A percentile compares a stretch with the other conserved stretches of the same genome.
These are phyloP conservation scores for Dactylonectria macrodidyma DNA, from an alignment of 2,329 filamentous ascomycete genomes.

Conservation along the genomic window DNA sequence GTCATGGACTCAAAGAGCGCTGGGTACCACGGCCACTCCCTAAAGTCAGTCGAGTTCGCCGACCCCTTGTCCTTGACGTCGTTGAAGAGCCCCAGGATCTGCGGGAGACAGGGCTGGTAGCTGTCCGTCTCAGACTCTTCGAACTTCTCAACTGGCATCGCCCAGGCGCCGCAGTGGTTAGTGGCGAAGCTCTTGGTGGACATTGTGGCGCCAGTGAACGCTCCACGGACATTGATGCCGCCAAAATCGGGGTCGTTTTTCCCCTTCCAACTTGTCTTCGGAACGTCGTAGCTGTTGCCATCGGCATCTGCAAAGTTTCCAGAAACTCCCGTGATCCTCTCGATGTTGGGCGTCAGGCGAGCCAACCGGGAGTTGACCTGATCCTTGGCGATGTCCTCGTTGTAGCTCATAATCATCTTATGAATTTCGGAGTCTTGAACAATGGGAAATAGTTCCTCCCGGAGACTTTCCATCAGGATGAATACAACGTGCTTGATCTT, in stretches of 20 bases:
- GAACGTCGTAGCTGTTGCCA: conserved; percentile 46
- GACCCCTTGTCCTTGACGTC: conserved; percentile 41
- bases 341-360: conserved; percentile 41
- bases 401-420: conserved; percentile 50
- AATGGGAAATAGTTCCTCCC: conserved; percentile 62
- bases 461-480: conserved; percentile 61
- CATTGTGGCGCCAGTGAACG: conserved; percentile 59
- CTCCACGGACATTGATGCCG: conserved; percentile 58
- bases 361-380: conserved; percentile 49
- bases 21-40: conserved; percentile 51
- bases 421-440: conserved; percentile 58
- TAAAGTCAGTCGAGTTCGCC: conserved; percentile 41
- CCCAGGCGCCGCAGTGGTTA: conserved; percentile 60
- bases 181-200: conserved; percentile 61
- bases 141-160: conserved; percentile 61
- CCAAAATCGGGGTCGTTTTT: conserved; percentile 48
- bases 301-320: conserved; percentile 42
- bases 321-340: conserved; percentile 38
- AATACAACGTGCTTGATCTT: conserved; percentile 62
- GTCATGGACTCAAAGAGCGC: conserved; percentile 55
- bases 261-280: conserved; percentile 48
- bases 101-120: conserved; percentile 62
- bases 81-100: conserved; percentile 55
- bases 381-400: conserved; percentile 49
- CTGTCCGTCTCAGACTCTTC: conserved; percentile 58